These are phyloP conservation scores for Leucogyrophana mollusca DNA, from an alignment of 768 basidiomycete genomes.

Conservation along the genomic window DNA sequence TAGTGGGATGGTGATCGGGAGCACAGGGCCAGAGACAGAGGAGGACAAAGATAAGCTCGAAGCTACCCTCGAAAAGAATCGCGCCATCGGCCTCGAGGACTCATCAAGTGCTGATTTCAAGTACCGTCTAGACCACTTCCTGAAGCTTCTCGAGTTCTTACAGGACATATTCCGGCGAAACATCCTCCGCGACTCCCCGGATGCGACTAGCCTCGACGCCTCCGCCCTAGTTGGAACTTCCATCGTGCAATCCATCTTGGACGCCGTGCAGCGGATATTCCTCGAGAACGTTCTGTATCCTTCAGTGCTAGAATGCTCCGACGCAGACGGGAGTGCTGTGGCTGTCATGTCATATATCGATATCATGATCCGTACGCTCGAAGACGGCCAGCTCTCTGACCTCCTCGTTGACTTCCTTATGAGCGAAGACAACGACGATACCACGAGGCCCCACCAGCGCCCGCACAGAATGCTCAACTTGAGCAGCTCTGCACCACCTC, in stretches of 20 bases:
- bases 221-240: slow-evolving; percentile 73
- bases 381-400: slow-evolving; percentile 64
- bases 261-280: slow-evolving; percentile 82
- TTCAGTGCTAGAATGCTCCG: slow-evolving; percentile 90
- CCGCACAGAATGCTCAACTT: slow-evolving; percentile 43
- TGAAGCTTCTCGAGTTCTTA: slow-evolving; percentile 88
- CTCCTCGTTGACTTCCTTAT: slow-evolving; percentile 77
- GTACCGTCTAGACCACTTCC: slow-evolving; percentile 79
- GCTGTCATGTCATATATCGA: slow-evolving; percentile 97
- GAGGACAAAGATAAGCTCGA: slow-evolving; percentile 54
- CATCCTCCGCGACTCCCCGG: slow-evolving; percentile 33
- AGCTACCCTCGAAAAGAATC: slow-evolving; percentile 47
- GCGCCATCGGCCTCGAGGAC: slow-evolving; percentile 70
- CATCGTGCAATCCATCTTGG: slow-evolving; percentile 80
- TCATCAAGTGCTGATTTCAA: slow-evolving; percentile 76
- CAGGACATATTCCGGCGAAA: slow-evolving; percentile 85
- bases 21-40: slow-evolving; percentile 50
- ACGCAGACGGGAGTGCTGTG: slow-evolving; percentile 90
- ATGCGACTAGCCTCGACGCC: slow-evolving; percentile 47
- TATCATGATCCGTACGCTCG: slow-evolving; percentile 76
- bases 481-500: slow-evolving; percentile 31
- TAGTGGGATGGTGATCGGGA: slow-evolving; percentile 74
- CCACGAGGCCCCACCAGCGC: slow-evolving; percentile 45
- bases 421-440: slow-evolving; percentile 80
- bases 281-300: slow-evolving; percentile 93